Evolutionary conservation across 805 yeast genomes (phyloP).

Genomic region (Saturnispora halmiae): DNA sequence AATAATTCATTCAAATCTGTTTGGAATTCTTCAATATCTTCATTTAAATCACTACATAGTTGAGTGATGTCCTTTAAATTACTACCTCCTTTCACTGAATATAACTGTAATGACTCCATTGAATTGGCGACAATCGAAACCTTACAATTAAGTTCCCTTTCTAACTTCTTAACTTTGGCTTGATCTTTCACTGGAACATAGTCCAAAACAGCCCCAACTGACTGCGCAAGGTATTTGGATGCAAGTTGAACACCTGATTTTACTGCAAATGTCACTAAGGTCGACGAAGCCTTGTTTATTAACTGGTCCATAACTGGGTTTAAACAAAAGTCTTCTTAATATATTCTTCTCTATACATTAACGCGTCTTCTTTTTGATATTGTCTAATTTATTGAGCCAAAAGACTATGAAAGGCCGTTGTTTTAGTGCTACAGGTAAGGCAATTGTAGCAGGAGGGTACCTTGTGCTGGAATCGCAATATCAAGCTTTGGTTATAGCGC

Average conservation of each 20-base stretch:
- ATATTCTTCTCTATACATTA: too few species aligned
- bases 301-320: slow-evolving; percentile 31
- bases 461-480: slow-evolving; percentile 74
- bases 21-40: slow-evolving; percentile 52
- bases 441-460: slow-evolving; percentile 90
- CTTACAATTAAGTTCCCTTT: slow-evolving; percentile 40
- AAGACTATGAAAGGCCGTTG: slow-evolving; percentile 29
- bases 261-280: slow-evolving; percentile 72
- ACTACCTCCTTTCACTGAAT: slow-evolving; percentile 55
- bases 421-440: slow-evolving; percentile 94
- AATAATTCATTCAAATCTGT: slow-evolving; percentile 35
- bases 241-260: slow-evolving; percentile 69
- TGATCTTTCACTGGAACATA: slow-evolving; percentile 47
- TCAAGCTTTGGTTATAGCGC: slow-evolving; percentile 72
- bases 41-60: slow-evolving; percentile 45
- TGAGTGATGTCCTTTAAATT: slow-evolving; percentile 45
- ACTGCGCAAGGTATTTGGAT: slow-evolving; percentile 60
- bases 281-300: slow-evolving; percentile 52
- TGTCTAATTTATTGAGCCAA: neutral
- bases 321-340: too few species aligned
- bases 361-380: too few species aligned
- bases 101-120: slow-evolving; percentile 55
- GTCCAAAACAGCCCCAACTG: slow-evolving; percentile 48
- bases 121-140: slow-evolving; percentile 56
- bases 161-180: slow-evolving; percentile 29